These are phyloP conservation scores for Capillidium rhysosporum DNA, from an alignment of 371 early-diverging fungal species.

Conservation along the genomic window DNA sequence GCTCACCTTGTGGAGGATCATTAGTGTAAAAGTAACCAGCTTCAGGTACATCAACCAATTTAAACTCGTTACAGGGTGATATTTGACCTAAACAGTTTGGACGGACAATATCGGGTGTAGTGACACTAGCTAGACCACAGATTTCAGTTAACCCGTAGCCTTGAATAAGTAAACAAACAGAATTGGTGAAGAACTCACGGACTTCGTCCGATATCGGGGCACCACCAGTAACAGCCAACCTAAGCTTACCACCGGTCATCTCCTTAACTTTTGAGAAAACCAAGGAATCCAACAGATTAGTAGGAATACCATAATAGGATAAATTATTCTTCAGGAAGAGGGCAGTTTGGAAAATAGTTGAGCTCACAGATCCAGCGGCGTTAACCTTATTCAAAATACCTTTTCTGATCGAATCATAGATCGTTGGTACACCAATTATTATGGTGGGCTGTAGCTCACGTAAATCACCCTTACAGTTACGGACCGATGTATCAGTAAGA, in stretches of 20 bases:
- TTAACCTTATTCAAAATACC: slow-evolving; percentile 53
- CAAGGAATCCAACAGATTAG: slow-evolving; percentile 46
- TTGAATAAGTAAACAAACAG: slow-evolving; percentile 69
- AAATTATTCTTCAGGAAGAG: slow-evolving; percentile 54
- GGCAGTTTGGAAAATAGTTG: slow-evolving; percentile 53
- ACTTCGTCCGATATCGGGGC: slow-evolving; percentile 77
- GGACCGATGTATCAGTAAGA: slow-evolving; percentile 71
- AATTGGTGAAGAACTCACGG: slow-evolving; percentile 65
- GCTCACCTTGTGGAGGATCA: slow-evolving; percentile 62
- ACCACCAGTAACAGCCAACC: slow-evolving; percentile 79
- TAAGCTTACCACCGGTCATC: slow-evolving; percentile 82
- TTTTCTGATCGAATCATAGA: slow-evolving; percentile 83
- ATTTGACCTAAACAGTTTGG: slow-evolving; percentile 57
- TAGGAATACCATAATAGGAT: slow-evolving; percentile 23
- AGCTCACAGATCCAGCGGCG: slow-evolving; percentile 31
- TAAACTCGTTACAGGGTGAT: slow-evolving; percentile 60
- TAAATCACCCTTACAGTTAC: slow-evolving; percentile 87
- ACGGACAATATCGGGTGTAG: slow-evolving; percentile 32
- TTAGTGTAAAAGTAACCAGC: slow-evolving; percentile 47
- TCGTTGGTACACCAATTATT: slow-evolving; percentile 82
- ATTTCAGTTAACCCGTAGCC: slow-evolving; percentile 67
- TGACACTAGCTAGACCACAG: slow-evolving; percentile 37
- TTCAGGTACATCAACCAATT: slow-evolving; percentile 74
- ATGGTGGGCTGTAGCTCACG: slow-evolving; percentile 78
- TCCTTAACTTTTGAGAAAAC: slow-evolving; percentile 83